Evolutionary conservation across 352 stramenopile genomes (phyloP), one percentile per base, ranked within the genome.

Genomic region (Globisporangium carolinianum): DNA sequence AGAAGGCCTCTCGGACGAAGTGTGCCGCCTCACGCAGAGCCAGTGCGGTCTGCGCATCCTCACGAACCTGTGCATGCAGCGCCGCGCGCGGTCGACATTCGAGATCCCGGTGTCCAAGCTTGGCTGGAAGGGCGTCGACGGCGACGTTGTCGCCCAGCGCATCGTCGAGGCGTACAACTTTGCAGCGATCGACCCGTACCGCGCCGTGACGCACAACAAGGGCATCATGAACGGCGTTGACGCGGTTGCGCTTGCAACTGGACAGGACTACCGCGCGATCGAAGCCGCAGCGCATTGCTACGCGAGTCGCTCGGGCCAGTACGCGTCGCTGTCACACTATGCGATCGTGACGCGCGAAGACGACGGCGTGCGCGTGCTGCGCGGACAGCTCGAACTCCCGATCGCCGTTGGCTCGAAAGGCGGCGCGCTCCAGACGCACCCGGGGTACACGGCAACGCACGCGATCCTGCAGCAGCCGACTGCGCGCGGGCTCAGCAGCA

Each of bases 201-300:
- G 86, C 38, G 86, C 86, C 5, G 83, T 92, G 58, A 95, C 85
- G 39, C 85, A 95, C 69, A 95, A 95, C 75, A 95, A 95, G 72
- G 86, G 86, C 41, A 90, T 95, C 56, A 92, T 95, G 79, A 95
- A 95, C 59, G 86, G 83, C 45, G 72, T 95, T 14, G 84, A 93
- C 60, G 76, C 86, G 12, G 83, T 90, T 15, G 83, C 83, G 43
- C 59, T 95, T 6, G 86, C 86, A 4, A 92, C 83, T 1, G 86
- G 86, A 15, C 86, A 95, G 60, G 86, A 95, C 67, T 95, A 75
- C 78, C 79, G 86, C 5, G 86, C 86, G 7, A 88, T 95, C 55
- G 86, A 95, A 57, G 72, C 86, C 6, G 82, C 77, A 9, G 83
- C 83, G 3, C 86, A 95, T 69, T 92, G 80, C 57, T 94, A 88